Evolutionary conservation across 2,329 filamentous ascomycete species (phyloP).

Genomic region (Calonectria hongkongensis): DNA sequence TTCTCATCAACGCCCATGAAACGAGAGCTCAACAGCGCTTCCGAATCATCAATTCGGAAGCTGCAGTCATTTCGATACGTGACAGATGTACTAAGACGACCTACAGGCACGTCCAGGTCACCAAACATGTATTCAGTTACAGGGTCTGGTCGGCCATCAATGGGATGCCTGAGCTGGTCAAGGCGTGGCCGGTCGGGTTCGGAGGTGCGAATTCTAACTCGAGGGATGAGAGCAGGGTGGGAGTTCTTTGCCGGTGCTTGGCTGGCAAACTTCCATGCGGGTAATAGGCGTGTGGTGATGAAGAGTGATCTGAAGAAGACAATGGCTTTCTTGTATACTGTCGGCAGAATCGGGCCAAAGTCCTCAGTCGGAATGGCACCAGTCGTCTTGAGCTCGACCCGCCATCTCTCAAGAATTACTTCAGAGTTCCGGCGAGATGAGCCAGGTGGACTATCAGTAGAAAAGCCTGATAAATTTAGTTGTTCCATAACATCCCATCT

Average conservation of each 20-base stretch:
- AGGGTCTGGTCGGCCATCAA: constrained; percentile 61
- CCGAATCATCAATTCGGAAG: constrained; percentile 93
- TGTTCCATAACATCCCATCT: constrained; percentile 94
- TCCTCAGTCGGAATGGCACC: constrained; percentile 71
- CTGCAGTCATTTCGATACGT: constrained; percentile 92
- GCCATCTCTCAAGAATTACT: constrained; percentile 94
- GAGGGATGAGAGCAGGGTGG: constrained; percentile 81
- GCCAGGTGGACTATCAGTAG: constrained; percentile 67
- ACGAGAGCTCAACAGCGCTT: constrained; percentile 91
- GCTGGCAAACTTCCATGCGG: constrained; percentile 88
- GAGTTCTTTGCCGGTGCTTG: constrained; percentile 83
- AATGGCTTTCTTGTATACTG: constrained; percentile 97
- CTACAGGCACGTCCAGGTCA: constrained; percentile 89
- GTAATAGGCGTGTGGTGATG: constrained; percentile 86
- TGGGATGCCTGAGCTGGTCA: constrained; percentile 77
- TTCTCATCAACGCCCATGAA: constrained; percentile 95
- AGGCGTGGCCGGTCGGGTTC: constrained; percentile 71
- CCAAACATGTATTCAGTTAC: constrained; percentile 88
- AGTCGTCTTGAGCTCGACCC: constrained; percentile 81
- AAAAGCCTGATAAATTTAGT: constrained; percentile 78
- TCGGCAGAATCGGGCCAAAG: constrained; percentile 82
- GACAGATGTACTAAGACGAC: constrained; percentile 87
- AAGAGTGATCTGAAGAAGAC: constrained; percentile 94
- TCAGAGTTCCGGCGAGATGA: constrained; percentile 75
- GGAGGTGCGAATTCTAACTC: constrained; percentile 85